Evolutionary conservation across 2,329 filamentous ascomycete genomes (phyloP).

Genomic region (Pseudocercospora eumusae): DNA sequence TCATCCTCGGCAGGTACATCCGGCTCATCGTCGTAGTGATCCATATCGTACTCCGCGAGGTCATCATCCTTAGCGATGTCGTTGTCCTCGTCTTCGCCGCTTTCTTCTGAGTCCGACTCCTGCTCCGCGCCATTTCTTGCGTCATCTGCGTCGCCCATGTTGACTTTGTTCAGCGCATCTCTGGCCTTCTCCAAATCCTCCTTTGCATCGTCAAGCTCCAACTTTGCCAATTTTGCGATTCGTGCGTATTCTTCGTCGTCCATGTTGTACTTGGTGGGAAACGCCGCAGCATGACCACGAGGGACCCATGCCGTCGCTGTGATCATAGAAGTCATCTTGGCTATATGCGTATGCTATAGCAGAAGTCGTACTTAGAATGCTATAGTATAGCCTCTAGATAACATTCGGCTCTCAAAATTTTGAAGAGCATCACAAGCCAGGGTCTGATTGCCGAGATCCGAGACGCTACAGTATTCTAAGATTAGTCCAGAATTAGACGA

Average conservation of each 20-base stretch:
- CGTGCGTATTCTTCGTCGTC: conserved; percentile 55
- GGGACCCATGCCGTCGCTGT: conserved; percentile 57
- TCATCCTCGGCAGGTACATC: conserved; percentile 55
- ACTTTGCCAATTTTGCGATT: conserved; percentile 54
- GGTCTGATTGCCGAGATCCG: not conserved
- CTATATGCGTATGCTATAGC: not conserved
- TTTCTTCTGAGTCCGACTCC: conserved; percentile 46
- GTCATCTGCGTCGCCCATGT: conserved; percentile 37
- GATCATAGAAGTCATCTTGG: conserved; percentile 56
- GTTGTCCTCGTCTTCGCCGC: conserved; percentile 44
- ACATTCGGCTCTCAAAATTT: not conserved
- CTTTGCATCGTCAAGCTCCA: conserved; percentile 86
- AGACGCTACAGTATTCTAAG: not conserved
- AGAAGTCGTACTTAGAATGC: not conserved
- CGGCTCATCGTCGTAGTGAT: conserved; percentile 84
- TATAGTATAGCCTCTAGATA: not conserved
- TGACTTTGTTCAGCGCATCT: conserved; percentile 41
- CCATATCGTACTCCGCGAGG: conserved; percentile 92
- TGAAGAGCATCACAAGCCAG: not conserved
- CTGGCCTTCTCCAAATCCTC: conserved; percentile 77
- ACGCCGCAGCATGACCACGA: conserved; percentile 53
- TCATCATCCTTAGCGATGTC: conserved; percentile 59
- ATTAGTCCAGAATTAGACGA: not conserved
- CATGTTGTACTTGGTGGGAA: conserved; percentile 53
- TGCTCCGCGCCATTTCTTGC: conserved; percentile 74